A percentile compares a stretch with the other conserved stretches of the same genome.
Conservation (phyloP, 371 early-diverging fungal species). For the Mucor lusitanicus region DNA sequence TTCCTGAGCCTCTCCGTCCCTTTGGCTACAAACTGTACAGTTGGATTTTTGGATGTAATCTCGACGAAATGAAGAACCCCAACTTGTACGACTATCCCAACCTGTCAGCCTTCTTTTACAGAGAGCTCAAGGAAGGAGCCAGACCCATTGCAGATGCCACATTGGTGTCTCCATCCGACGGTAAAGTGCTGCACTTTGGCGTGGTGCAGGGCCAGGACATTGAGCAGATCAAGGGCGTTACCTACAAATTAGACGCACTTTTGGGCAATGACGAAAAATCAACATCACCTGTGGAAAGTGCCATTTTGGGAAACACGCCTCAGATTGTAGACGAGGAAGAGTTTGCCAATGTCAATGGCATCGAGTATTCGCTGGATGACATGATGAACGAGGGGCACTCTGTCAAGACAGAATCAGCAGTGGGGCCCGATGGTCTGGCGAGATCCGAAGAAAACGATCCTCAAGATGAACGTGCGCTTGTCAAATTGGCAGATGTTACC, state of each 20-base stretch:
- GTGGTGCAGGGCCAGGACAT: conserved; percentile 73
- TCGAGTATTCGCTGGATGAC: conserved; percentile 85
- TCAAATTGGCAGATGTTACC: conserved; percentile 25
- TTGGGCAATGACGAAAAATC: conserved; percentile 68
- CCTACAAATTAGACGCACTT: conserved; percentile 86
- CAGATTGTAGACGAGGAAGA: conserved; percentile 67
- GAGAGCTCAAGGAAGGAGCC: conserved; percentile 77
- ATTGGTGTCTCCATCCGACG: conserved; percentile 89
- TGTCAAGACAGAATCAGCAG: conserved; percentile 32
- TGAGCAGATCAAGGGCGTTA: conserved; percentile 93
- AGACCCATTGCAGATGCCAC: conserved; percentile 68
- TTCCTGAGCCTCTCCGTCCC: conserved; percentile 78
- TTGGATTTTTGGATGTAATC: conserved; percentile 86
- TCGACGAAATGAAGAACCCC: conserved; percentile 90
- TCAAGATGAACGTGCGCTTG: conserved; percentile 22
- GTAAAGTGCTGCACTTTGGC: conserved; percentile 88
- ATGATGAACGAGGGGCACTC: conserved; percentile 65
- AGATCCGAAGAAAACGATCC: conserved; percentile 23
- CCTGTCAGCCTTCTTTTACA: conserved; percentile 89
- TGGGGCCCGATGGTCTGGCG: conserved; percentile 48
- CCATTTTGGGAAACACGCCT: conserved; percentile 48
- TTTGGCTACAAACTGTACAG: conserved; percentile 81
- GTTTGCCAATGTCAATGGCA: conserved; percentile 90
- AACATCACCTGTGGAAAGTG: conserved; percentile 36
- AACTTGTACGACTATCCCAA: conserved; percentile 81